Conservation (phyloP, 495 filamentous ascomycete species). For the Poronia punctata region DNA sequence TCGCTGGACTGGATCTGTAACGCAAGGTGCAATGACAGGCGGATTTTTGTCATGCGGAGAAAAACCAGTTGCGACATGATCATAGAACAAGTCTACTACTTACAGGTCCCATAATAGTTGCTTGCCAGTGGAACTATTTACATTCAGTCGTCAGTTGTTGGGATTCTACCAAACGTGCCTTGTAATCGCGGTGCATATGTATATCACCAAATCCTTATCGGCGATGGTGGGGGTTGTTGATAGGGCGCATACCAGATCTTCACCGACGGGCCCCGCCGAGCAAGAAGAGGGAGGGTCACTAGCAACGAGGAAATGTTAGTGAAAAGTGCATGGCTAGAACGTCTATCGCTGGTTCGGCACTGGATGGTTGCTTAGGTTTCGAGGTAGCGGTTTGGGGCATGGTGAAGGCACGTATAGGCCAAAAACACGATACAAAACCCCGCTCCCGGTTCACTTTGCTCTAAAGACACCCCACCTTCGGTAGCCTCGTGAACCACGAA, state of each 20-base stretch:
- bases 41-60: too few relatives aligned
- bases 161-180: constrained; percentile 4
- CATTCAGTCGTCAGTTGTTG: constrained; percentile 25
- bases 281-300: constrained; percentile 98
- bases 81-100: constrained; percentile 35
- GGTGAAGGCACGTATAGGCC: not conserved
- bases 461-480: constrained; percentile 26
- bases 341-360: too few relatives aligned
- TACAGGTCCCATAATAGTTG: constrained; percentile 99
- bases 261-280: constrained; percentile 91
- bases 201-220: constrained; percentile 15
- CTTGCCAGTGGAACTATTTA: constrained; percentile 97
- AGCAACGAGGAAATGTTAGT: constrained; percentile 33
- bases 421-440: constrained; percentile 20
- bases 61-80: not conserved
- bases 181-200: not conserved
- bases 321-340: constrained; percentile 12
- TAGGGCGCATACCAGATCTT: constrained; percentile 78
- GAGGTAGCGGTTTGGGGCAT: too few relatives aligned
- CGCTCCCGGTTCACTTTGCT: constrained; percentile 18
- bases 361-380: too few relatives aligned
- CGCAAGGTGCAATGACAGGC: too few relatives aligned
- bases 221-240: constrained; percentile 9
- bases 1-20: too few relatives aligned
- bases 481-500: constrained; percentile 12